Conservation (phyloP, 1,284 basidiomycete genomes). For the Ganoderma multipileum region DNA sequence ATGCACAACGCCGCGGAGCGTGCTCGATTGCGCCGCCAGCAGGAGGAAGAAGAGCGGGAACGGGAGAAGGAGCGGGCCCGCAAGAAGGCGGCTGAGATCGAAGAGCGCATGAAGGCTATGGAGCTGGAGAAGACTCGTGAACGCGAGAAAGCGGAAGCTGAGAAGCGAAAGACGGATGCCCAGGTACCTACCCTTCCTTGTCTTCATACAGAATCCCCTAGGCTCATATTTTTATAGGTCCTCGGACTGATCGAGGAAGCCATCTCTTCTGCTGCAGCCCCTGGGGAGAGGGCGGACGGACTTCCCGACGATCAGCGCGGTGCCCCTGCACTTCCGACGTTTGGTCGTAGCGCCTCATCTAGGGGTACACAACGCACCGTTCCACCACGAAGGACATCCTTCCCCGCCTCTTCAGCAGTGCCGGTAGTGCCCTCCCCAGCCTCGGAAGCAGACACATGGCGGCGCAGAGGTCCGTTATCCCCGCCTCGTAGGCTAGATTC, state of each 20-base stretch:
- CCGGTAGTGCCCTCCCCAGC: constrained; percentile 37
- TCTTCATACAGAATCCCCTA: not conserved
- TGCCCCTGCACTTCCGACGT: constrained; percentile 16
- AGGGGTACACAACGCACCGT: constrained; percentile 37
- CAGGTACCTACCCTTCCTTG: constrained; percentile 29
- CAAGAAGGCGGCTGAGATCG: constrained; percentile 86
- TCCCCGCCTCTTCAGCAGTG: constrained; percentile 26
- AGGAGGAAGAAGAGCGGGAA: constrained; percentile 88
- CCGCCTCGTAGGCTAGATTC: constrained; percentile 41
- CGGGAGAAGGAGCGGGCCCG: constrained; percentile 85
- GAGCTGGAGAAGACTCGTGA: constrained; percentile 42
- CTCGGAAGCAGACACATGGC: constrained; percentile 65
- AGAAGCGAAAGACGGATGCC: constrained; percentile 30
- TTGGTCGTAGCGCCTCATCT: constrained; percentile 44
- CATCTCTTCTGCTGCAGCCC: constrained; percentile 30
- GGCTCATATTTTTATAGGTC: constrained; percentile 38
- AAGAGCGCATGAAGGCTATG: constrained; percentile 69
- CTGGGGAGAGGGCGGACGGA: constrained; percentile 14
- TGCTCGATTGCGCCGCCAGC: constrained; percentile 78
- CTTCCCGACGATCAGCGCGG: constrained; percentile 19
- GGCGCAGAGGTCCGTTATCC: constrained; percentile 49
- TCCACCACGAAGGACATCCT: constrained; percentile 38
- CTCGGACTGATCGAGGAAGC: constrained; percentile 56
- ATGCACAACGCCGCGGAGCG: constrained; percentile 93
- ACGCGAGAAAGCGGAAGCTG: constrained; percentile 25